These are phyloP conservation scores for Mycosphaerella arachidis DNA, from an alignment of 2,329 filamentous ascomycete genomes.

Conservation along the genomic window DNA sequence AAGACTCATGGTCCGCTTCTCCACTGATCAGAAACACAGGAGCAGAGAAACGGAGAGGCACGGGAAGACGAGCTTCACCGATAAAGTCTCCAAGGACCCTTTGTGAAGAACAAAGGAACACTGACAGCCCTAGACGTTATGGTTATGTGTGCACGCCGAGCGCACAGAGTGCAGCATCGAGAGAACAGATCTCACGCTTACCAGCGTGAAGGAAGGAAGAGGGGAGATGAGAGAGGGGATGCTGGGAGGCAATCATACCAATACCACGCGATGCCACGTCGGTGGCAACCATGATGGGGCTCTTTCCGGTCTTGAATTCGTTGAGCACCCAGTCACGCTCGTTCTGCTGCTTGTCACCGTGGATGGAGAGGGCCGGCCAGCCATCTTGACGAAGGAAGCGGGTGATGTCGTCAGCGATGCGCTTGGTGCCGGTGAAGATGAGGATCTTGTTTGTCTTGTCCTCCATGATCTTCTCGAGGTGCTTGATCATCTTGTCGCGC, in stretches of 20 bases:
- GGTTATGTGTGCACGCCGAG: slow-evolving; percentile 83
- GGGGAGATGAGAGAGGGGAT: slow-evolving; percentile 29
- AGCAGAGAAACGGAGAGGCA: slow-evolving; percentile 66
- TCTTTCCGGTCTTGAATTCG: slow-evolving; percentile 99
- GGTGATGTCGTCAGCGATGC: slow-evolving; percentile 95
- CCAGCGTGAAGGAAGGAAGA: slow-evolving; percentile 37
- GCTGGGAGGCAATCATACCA: slow-evolving; percentile 77
- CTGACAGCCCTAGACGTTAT: slow-evolving; percentile 75
- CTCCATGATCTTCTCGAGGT: slow-evolving; percentile 96
- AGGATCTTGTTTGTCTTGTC: slow-evolving; percentile 92
- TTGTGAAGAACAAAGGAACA: slow-evolving; percentile 75
- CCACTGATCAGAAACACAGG: slow-evolving; percentile 73
- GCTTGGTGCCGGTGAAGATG: slow-evolving; percentile 82
- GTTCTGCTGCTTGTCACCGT: slow-evolving; percentile 99
- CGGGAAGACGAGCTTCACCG: slow-evolving; percentile 44
- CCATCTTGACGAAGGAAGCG: slow-evolving; percentile 95
- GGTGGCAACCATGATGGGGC: slow-evolving; percentile 99
- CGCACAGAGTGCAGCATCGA: slow-evolving; percentile 79
- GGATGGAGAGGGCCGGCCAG: slow-evolving; percentile 96
- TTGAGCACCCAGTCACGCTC: slow-evolving; percentile 99
- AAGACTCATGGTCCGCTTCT: slow-evolving; percentile 71
- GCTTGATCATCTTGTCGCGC: slow-evolving; percentile 94
- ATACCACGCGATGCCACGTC: slow-evolving; percentile 99
- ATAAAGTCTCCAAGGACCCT: slow-evolving; percentile 78
- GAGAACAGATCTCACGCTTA: slow-evolving; percentile 59